Evolutionary conservation across 2,329 filamentous ascomycete species (phyloP).

Genomic region (Trichoderma asperellum): DNA sequence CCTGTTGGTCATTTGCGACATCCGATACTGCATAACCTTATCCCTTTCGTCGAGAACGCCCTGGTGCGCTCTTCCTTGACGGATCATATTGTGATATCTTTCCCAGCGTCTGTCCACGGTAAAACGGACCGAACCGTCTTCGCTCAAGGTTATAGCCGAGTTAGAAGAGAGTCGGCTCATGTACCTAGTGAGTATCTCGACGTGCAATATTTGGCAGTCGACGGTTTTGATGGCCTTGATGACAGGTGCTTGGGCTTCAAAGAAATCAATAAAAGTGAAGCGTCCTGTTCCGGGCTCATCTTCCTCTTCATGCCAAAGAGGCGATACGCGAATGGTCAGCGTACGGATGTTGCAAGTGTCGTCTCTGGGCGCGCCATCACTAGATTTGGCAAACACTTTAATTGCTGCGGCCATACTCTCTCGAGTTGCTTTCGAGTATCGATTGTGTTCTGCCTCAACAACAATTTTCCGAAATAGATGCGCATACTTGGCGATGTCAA

Average conservation of each 20-base stretch:
- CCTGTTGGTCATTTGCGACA: background rate
- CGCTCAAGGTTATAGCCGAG: background rate
- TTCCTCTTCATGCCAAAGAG: conserved; percentile 30
- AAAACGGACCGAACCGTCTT: conserved; percentile 25
- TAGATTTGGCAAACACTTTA: conserved; percentile 41
- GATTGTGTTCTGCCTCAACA: conserved; percentile 50
- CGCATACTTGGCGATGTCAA: conserved; percentile 44
- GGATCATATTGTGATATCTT: background rate
- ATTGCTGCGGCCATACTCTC: conserved; percentile 45
- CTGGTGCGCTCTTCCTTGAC: background rate
- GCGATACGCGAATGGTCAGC: conserved; percentile 49
- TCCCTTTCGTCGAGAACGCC: conserved; percentile 21
- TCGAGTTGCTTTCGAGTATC: conserved; percentile 37
- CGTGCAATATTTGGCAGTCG: conserved; percentile 42
- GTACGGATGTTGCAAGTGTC: conserved; percentile 43
- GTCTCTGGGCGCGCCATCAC: conserved; percentile 1
- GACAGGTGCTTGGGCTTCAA: conserved; percentile 38
- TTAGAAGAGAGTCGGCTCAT: background rate
- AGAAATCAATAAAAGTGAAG: conserved; percentile 46
- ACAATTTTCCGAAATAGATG: conserved; percentile 47
- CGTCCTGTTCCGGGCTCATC: conserved; percentile 23
- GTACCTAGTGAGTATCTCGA: conserved; percentile 41
- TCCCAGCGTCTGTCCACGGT: conserved; percentile 31
- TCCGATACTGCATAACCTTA: conserved; percentile 27
- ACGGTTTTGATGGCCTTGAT: conserved; percentile 40